phyloP scores from a whole-genome alignment of 306 rosid species.

The Castanea crenata region DNA sequence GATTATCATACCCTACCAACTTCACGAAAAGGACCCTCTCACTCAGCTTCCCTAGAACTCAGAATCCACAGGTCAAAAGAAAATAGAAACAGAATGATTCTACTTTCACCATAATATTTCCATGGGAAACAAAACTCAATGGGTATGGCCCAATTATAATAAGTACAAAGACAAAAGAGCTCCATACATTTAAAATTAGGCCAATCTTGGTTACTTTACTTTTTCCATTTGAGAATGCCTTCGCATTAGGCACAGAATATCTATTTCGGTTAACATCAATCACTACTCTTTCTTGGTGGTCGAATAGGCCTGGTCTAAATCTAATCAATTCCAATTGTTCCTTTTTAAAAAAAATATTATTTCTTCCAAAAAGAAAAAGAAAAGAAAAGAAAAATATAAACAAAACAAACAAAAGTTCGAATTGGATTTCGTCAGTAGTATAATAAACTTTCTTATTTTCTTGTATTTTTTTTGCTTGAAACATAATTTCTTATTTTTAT shows the following conservation, averaged over 20 bases:
- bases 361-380: neutral
- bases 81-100: neutral
- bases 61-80: slow-evolving; percentile 11
- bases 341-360: no score
- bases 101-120: slow-evolving; percentile 6
- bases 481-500: neutral
- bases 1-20: slow-evolving; percentile 17
- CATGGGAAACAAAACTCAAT: slow-evolving; percentile 34
- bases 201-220: neutral
- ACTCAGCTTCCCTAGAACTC: slow-evolving; percentile 1
- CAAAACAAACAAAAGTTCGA: neutral
- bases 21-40: slow-evolving; percentile 3
- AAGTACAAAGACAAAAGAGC: neutral
- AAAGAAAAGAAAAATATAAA: neutral
- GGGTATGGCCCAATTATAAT: slow-evolving; percentile 41
- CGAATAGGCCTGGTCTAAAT: neutral
- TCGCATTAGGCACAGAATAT: neutral
- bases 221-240: slow-evolving; percentile 10
- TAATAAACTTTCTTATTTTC: neutral
- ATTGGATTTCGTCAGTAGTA: neutral
- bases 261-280: neutral
- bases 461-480: no score
- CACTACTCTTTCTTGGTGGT: neutral
- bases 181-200: neutral
- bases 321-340: neutral